Evolutionary conservation across 306 rosid species (phyloP).

Genomic region (Cucurbita argyrosperma): DNA sequence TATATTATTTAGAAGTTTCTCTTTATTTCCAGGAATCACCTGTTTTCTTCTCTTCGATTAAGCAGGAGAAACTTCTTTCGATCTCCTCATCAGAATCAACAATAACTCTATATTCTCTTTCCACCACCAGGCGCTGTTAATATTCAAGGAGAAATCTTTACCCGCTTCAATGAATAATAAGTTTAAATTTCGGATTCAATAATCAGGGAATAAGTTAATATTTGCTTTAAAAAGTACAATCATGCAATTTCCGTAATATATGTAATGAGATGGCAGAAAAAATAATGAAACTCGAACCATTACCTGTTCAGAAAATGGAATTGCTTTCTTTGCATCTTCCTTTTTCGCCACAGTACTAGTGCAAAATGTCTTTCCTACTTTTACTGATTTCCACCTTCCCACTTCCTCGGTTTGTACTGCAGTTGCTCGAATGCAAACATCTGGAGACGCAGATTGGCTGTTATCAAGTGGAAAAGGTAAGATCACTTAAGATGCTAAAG

Average conservation of each 20-base stretch:
- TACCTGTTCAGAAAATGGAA: constrained; percentile 32
- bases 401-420: constrained; percentile 30
- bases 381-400: constrained; percentile 63
- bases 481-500: constrained; percentile 1
- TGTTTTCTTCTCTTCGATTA: constrained; percentile 36
- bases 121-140: constrained; percentile 32
- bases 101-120: constrained; percentile 39
- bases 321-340: constrained; percentile 24
- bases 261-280: not conserved
- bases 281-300: not conserved
- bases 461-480: constrained; percentile 18
- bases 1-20: not conserved
- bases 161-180: not conserved
- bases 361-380: constrained; percentile 26
- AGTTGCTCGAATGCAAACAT: constrained; percentile 16
- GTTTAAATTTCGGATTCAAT: not conserved
- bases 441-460: constrained; percentile 32
- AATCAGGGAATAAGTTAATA: not conserved
- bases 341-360: constrained; percentile 19
- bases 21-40: constrained; percentile 28
- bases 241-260: not conserved
- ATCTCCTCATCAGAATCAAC: constrained; percentile 83
- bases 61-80: constrained; percentile 52
- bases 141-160: constrained; percentile 5
- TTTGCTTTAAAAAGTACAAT: not conserved